Percentiles rank a stretch among this genome's conserved stretches.
Evolutionary conservation across 495 filamentous ascomycete genomes (phyloP).

Genomic region (Xanthoparmelia taractica): DNA sequence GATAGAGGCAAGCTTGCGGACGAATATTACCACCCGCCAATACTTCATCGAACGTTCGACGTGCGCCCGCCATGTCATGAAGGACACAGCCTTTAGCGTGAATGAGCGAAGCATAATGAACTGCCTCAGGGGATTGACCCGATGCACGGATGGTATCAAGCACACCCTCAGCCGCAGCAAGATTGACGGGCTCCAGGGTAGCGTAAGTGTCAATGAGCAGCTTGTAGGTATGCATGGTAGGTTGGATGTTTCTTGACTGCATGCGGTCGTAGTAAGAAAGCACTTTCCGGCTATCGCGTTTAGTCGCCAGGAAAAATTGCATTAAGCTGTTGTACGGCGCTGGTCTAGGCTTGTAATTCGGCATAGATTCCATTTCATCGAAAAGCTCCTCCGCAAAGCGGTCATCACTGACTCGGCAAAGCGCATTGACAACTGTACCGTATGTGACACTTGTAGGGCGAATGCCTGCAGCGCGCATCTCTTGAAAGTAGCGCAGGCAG

Average conservation of each 20-base stretch:
- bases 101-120: conserved; percentile 91
- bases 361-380: conserved; percentile 98
- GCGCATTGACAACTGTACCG: conserved; percentile 93
- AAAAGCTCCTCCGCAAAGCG: conserved; percentile 97
- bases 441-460: conserved; percentile 97
- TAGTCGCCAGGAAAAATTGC: conserved; percentile 97
- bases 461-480: conserved; percentile 90
- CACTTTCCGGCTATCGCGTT: conserved; percentile 88
- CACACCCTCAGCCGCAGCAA: conserved; percentile 80
- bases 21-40: conserved; percentile 56
- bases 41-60: conserved; percentile 71
- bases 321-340: conserved; percentile 99
- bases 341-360: conserved; percentile 95
- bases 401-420: conserved; percentile 95
- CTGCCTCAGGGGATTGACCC: conserved; percentile 73
- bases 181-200: conserved; percentile 85
- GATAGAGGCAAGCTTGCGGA: conserved; percentile 80
- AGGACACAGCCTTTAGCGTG: conserved; percentile 93
- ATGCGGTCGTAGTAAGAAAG: conserved; percentile 95
- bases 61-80: conserved; percentile 80
- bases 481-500: conserved; percentile 92
- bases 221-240: conserved; percentile 95
- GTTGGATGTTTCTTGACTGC: conserved; percentile 75
- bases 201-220: conserved; percentile 93
- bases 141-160: conserved; percentile 67